A percentile compares a stretch with the other conserved stretches of the same genome.
Conservation (phyloP, 192 early-diverging fungal genomes). For the Entomortierella beljakovae region DNA sequence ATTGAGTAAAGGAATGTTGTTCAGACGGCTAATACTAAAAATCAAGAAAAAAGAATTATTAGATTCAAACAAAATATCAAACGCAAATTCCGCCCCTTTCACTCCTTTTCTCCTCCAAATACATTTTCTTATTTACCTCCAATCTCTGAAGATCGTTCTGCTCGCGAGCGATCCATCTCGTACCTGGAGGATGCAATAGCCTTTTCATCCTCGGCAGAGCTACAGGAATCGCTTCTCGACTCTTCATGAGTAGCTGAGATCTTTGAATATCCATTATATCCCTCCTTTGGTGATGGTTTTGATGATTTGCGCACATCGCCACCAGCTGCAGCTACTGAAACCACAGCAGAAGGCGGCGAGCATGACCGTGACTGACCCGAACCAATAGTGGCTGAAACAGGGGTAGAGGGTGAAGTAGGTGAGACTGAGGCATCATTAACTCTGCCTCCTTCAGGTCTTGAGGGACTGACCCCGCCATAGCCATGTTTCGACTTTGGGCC, state of each 20-base stretch:
- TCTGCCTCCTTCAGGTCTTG: conserved; percentile 3
- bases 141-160: conserved; percentile 24
- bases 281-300: conserved; percentile 1
- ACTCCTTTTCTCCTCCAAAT: not conserved
- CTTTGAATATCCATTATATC: not conserved
- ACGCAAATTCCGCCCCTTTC: too few species aligned
- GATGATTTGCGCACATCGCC: not conserved
- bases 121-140: conserved; percentile 19
- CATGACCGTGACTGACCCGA: conserved; percentile 11
- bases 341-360: conserved; percentile 5
- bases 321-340: not conserved
- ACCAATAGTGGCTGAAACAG: conserved; percentile 1
- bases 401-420: conserved; percentile 9
- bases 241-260: not conserved
- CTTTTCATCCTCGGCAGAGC: conserved; percentile 20
- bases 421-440: not conserved
- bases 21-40: not conserved
- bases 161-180: conserved; percentile 9
- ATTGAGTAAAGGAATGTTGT: too few species aligned
- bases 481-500: conserved; percentile 16
- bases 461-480: not conserved
- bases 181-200: conserved; percentile 2
- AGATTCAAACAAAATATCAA: too few species aligned
- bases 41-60: not conserved
- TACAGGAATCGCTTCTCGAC: not conserved